A percentile compares a stretch with the other conserved stretches of the same genome.
phyloP scores from a whole-genome alignment of 2,329 filamentous ascomycete species.

The Pleomassaria siparia region DNA sequence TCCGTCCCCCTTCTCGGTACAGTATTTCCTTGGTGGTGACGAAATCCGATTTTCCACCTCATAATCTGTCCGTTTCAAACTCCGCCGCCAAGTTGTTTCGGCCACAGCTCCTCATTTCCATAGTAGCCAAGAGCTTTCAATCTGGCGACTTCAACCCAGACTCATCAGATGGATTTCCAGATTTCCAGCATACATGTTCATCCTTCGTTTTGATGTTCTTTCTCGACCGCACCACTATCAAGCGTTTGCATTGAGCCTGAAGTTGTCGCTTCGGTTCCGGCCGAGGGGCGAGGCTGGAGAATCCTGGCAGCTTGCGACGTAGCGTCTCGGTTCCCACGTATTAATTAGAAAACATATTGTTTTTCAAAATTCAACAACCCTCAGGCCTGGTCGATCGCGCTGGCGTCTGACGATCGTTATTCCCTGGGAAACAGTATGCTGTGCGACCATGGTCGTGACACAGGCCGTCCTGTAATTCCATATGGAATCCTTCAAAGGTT shows the following conservation, averaged over 20 bases:
- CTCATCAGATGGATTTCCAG: background rate
- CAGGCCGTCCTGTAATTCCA: slow-evolving; percentile 1
- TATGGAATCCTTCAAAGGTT: background rate
- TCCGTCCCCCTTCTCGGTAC: background rate
- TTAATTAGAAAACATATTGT: slow-evolving; percentile 7
- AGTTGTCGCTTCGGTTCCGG: slow-evolving; percentile 1
- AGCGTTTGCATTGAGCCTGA: slow-evolving; percentile 5
- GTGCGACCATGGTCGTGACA: background rate
- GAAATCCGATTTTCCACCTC: background rate
- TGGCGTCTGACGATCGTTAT: background rate
- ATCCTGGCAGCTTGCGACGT: slow-evolving; percentile 3
- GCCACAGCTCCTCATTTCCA: background rate
- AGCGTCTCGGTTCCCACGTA: slow-evolving; percentile 1
- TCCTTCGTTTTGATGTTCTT: background rate
- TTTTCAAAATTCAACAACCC: background rate
- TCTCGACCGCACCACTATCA: background rate
- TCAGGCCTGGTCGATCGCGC: slow-evolving; percentile 1
- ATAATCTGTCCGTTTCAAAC: background rate
- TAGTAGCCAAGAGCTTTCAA: background rate
- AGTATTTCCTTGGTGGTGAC: background rate
- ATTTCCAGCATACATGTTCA: background rate
- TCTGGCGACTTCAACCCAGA: background rate
- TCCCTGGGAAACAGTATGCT: background rate
- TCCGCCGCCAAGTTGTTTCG: slow-evolving; percentile 1
- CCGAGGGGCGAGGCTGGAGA: slow-evolving; percentile 6